These are phyloP conservation scores for Talaromyces proteolyticus DNA, from an alignment of 495 filamentous ascomycete species.

Conservation along the genomic window DNA sequence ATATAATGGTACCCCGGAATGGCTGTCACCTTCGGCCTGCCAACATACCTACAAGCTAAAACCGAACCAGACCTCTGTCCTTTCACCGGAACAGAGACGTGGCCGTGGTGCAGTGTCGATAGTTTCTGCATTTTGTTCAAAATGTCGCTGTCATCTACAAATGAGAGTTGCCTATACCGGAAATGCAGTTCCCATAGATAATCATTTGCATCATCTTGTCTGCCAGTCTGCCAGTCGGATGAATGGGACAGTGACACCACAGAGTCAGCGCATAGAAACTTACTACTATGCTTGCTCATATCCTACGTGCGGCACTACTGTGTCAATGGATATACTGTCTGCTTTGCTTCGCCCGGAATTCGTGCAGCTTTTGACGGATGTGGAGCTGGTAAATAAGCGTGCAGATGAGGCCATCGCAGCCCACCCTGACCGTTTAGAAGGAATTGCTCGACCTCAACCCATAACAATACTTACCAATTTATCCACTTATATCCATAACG, in stretches of 20 bases:
- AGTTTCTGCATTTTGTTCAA: constrained; percentile 48
- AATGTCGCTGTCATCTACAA: constrained; percentile 51
- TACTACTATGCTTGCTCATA: constrained; percentile 57
- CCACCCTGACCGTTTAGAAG: constrained; percentile 55
- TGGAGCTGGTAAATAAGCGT: constrained; percentile 43
- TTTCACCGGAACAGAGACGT: constrained; percentile 11
- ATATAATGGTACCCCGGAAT: constrained; percentile 21
- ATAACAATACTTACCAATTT: constrained; percentile 51
- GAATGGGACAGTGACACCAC: constrained; percentile 18
- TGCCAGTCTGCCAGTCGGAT: constrained; percentile 30
- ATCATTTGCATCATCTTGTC: constrained; percentile 43
- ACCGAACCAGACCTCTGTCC: constrained; percentile 41
- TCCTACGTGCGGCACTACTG: constrained; percentile 43
- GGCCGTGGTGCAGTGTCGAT: constrained; percentile 31
- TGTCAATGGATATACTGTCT: constrained; percentile 49
- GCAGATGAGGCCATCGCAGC: constrained; percentile 44
- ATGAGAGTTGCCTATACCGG: constrained; percentile 36
- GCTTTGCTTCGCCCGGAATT: constrained; percentile 45
- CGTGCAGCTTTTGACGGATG: constrained; percentile 51
- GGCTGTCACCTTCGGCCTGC: constrained; percentile 41
- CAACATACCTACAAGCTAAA: constrained; percentile 51
- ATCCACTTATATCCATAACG: constrained; percentile 56
- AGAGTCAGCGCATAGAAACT: constrained; percentile 31
- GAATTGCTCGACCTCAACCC: constrained; percentile 36
- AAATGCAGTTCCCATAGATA: constrained; percentile 11